phyloP scores from a whole-genome alignment of 257 asterid species.

The Ligustrum vulgare region DNA sequence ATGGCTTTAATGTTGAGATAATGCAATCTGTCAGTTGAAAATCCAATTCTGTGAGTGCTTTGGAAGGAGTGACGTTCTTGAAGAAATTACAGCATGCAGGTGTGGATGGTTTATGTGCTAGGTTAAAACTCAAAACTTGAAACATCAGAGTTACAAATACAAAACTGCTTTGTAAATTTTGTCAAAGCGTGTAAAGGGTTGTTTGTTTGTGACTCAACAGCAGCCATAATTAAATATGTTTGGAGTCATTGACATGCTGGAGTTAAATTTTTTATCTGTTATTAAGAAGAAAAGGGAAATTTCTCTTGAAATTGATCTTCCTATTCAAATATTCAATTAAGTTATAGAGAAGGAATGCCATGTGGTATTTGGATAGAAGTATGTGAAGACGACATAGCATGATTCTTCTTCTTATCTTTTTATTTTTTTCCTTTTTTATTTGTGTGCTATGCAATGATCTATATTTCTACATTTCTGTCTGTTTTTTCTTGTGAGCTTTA shows the following conservation, averaged over 20 bases:
- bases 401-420: neutral
- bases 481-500: too few species aligned
- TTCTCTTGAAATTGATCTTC: neutral
- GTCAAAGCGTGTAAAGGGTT: too few species aligned
- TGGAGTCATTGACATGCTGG: too few species aligned
- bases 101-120: neutral
- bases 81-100: neutral
- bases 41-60: neutral
- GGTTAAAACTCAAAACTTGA: too few species aligned
- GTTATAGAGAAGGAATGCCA: neutral
- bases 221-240: too few species aligned
- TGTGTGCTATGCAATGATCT: neutral
- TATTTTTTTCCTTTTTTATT: neutral
- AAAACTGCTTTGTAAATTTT: too few species aligned
- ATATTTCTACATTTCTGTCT: neutral
- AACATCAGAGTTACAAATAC: too few species aligned
- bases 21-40: neutral
- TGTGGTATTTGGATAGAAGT: neutral
- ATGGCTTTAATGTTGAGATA: neutral
- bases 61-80: neutral
- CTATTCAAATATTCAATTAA: neutral
- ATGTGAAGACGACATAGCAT: neutral
- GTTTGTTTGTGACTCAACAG: too few species aligned
- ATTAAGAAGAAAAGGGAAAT: neutral
- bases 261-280: too few species aligned